Conservation (phyloP, 2,329 filamentous ascomycete species). For the Rhytidhysteron rufulum region DNA sequence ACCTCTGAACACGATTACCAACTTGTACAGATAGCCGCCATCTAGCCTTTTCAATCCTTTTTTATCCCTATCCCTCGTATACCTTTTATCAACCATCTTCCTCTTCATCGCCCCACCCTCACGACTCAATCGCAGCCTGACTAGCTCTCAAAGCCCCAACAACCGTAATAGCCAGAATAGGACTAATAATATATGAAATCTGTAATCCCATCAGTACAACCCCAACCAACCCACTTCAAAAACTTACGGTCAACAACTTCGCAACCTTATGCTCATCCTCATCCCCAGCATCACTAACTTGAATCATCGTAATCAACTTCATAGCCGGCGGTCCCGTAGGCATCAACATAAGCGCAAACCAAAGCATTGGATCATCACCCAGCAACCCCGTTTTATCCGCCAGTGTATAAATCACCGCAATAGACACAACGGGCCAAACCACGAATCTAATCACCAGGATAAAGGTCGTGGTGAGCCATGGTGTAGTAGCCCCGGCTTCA, state of each 20-base stretch:
- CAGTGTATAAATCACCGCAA: constrained; percentile 52
- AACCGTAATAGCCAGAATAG: constrained; percentile 26
- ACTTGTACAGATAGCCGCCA: no score
- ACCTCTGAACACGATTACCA: no score
- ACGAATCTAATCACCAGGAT: constrained; percentile 24
- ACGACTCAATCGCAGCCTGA: constrained; percentile 18
- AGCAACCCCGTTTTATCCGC: constrained; percentile 50
- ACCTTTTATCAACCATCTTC: no score
- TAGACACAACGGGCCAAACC: constrained; percentile 29
- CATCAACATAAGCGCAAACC: constrained; percentile 61
- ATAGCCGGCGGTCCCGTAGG: constrained; percentile 52
- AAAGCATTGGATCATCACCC: constrained; percentile 57
- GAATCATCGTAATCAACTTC: constrained; percentile 50
- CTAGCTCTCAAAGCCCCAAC: constrained; percentile 27
- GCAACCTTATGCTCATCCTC: constrained; percentile 50
- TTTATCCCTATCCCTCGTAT: no score
- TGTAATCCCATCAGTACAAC: constrained; percentile 1
- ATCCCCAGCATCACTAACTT: constrained; percentile 40
- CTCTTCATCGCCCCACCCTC: no score
- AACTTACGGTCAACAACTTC: constrained; percentile 45
- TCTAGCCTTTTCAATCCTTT: no score
- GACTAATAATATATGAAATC: constrained; percentile 27
- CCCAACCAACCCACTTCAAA: background rate
- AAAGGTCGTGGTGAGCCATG: constrained; percentile 18
- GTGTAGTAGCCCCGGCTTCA: constrained; percentile 2